Evolutionary conservation across 1,284 basidiomycete genomes (phyloP).

Genomic region (Melampsora americana): DNA sequence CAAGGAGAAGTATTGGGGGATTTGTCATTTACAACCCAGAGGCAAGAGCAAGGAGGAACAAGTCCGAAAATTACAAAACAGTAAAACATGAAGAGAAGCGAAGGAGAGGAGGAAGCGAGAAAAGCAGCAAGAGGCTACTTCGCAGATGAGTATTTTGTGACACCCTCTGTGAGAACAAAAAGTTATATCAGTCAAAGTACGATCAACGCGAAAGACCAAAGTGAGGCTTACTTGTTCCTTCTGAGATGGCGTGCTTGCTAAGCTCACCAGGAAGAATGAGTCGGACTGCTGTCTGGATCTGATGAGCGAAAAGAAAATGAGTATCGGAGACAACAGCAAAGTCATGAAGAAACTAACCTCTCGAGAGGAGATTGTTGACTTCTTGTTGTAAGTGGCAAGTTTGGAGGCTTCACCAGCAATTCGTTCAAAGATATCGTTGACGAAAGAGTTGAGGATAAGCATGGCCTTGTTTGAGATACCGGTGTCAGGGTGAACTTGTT

Average conservation of each 20-base stretch:
- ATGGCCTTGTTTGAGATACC: constrained; percentile 98
- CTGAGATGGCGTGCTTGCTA: constrained; percentile 74
- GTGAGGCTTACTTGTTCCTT: constrained; percentile 60
- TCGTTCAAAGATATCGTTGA: constrained; percentile 72
- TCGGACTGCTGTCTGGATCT: constrained; percentile 82
- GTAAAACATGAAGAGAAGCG: neutral
- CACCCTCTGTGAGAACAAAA: constrained; percentile 47
- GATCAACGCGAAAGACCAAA: constrained; percentile 53
- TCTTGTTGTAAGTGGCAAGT: constrained; percentile 87
- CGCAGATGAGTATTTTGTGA: constrained; percentile 61
- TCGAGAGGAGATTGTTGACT: constrained; percentile 87
- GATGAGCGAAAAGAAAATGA: constrained; percentile 46
- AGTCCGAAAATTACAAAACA: constrained; percentile 18
- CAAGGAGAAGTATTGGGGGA: too few species aligned
- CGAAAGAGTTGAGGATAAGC: constrained; percentile 78
- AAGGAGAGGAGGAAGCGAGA: neutral
- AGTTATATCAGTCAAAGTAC: constrained; percentile 44
- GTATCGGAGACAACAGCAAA: constrained; percentile 33
- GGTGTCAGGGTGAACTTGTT: constrained; percentile 91
- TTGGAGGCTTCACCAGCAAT: constrained; percentile 86
- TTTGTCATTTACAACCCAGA: too few species aligned
- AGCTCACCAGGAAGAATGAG: constrained; percentile 85
- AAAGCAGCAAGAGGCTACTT: constrained; percentile 51
- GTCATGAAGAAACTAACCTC: constrained; percentile 56
- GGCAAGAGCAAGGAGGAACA: too few species aligned